Base-by-base conservation (phyloP, 2,329 filamentous ascomycete genomes). In the Verruconis gallopava region DNA sequence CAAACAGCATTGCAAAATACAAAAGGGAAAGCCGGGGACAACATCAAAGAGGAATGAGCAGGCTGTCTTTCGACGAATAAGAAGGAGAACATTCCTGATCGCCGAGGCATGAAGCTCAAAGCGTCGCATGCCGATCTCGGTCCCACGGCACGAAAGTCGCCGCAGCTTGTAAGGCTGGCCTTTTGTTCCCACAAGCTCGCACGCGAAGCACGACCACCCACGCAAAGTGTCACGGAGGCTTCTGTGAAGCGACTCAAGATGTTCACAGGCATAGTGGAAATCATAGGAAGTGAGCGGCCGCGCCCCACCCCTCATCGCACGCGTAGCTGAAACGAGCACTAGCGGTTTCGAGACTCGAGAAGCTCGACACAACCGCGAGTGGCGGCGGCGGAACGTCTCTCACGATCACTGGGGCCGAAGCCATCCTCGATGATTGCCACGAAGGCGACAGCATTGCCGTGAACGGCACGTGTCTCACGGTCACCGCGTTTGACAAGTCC, bases 261-360 rank as follows among this genome's bases (percentile, higher is more conserved):
- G 91, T 96, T 98, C 58, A 96, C 91, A 44, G 91, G 91, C 52
- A 82, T 94, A 47, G 84, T 94, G 42, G 86, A 94, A 66, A 81
- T 81, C 47, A 81, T 96, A 49, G 91, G 91, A 68, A 88, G 89
- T 93, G 68, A 64, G 79, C 67, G 45, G 12, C 14, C 25, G 25
- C 25, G 25, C 25, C 25, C 25, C n/a, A 9, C n/a, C 9, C 25
- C 50, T 55, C 59, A 51, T 55, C 51, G 6, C 25, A 30, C 25
- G 6, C 38, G 52, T 43, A 47, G 48, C 44, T n/a, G 25, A 9
- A 30, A 30, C 25, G n/a, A 30, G n/a, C 9, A 30, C 25, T 30
- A 95, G 89, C 82, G 57, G 80, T 96, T 64, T 79, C 83, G 59
- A 73, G 80, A 48, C 78, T 95, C 55, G 78, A 88, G 65, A 68